phyloP scores from a whole-genome alignment of 495 filamentous ascomycete genomes.

The Clavariopsis aquatica region DNA sequence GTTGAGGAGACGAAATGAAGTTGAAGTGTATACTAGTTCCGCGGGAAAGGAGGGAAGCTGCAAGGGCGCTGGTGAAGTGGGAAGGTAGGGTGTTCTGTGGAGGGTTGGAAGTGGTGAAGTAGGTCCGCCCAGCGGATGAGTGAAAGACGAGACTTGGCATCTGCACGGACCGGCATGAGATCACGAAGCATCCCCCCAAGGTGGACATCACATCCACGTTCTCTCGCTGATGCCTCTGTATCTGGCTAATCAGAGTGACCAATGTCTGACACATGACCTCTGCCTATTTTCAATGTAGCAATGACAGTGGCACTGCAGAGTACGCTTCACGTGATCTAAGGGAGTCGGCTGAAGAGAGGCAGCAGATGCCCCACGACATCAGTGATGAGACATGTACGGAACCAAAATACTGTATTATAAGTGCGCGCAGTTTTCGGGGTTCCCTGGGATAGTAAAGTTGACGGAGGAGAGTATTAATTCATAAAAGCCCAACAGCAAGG shows the following conservation, averaged over 20 bases:
- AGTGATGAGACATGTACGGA: neutral
- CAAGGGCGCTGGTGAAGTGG: neutral
- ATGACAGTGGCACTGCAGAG: neutral
- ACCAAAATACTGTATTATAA: neutral
- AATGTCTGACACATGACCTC: neutral
- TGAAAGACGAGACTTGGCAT: neutral
- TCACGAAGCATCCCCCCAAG: neutral
- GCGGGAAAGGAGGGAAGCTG: constrained; percentile 6
- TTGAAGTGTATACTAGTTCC: neutral
- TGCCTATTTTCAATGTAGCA: neutral
- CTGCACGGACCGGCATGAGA: neutral
- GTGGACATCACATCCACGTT: neutral
- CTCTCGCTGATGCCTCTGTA: neutral
- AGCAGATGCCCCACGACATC: neutral
- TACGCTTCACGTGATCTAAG: neutral
- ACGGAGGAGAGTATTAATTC: constrained; percentile 22
- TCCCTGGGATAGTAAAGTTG: neutral
- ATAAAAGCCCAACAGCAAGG: neutral
- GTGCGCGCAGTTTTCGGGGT: neutral
- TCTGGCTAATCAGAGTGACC: neutral
- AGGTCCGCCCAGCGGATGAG: neutral
- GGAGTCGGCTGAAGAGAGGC: neutral
- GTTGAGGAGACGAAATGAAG: neutral
- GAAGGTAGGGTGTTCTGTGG: neutral
- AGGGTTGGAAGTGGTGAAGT: neutral